Base-by-base conservation (phyloP, 768 basidiomycete species). In the Mrakia frigida region DNA sequence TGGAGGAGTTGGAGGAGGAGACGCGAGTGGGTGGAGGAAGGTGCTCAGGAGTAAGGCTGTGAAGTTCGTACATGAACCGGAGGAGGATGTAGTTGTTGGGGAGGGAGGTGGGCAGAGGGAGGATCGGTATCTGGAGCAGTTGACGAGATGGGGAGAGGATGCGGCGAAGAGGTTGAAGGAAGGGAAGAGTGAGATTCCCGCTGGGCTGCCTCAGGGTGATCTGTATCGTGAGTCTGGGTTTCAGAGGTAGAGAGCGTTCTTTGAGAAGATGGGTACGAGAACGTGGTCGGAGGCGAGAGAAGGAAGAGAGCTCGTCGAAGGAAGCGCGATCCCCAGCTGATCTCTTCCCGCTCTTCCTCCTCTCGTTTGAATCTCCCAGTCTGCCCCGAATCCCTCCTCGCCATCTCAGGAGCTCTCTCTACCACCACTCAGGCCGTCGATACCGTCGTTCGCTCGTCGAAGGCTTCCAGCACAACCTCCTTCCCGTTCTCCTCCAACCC, bases 361-460 rank as follows among this genome's bases (percentile, higher is more conserved):
- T 35, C 31, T 41, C 21, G 33, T 69, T 28, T 33, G 16, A 0
- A n/a, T 23, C 13, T 9, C 4, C 31, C 37, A 77, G 92, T 96
- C n/a, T 93, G 91, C 79, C 89, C 90, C 0, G 87, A 86, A 69
- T 92, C 92, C 7, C 82, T 93, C 1, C 85, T 88, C 41, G 92
- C 94, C 0, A 90, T 96, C 46, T 88, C 90, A 81, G 92, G 92
- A 0, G 91, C 93, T 0, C 81, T 93, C 0, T 92, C 91, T 0
- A 90, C 93, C 0, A 73, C 69, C 65, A 74, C 18, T 82, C 90
- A 96, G 83, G 94, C 93, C 0, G 90, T 98, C 0, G 94, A 98
- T 75, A 83, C 82, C 0, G 87, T 94, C 56, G 78, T 78, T 16
- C 46, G 43, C 7, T 70, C 67, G 1, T 69, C 53, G 7, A 31